Evolutionary conservation across 1,284 basidiomycete species (phyloP).

Genomic region (Puccinia sorghi): DNA sequence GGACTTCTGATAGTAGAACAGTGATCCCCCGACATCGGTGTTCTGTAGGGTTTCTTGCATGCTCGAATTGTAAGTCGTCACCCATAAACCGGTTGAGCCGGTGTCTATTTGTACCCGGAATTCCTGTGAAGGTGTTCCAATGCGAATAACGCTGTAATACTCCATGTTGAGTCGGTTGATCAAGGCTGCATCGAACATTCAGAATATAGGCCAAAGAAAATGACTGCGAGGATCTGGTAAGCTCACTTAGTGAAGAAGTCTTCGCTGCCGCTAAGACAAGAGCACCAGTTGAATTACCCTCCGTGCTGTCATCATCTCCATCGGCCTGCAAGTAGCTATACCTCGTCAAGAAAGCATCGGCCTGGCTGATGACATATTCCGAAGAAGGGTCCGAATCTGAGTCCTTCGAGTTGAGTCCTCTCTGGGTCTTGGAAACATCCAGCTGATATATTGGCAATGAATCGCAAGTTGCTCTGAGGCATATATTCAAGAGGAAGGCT

Average conservation of each 20-base stretch:
- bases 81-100: conserved; percentile 44
- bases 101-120: conserved; percentile 46
- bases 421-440: neutral
- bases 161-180: conserved; percentile 39
- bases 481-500: neutral
- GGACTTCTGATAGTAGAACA: conserved; percentile 34
- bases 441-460: conserved; percentile 43
- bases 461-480: conserved; percentile 19
- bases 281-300: neutral
- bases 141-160: conserved; percentile 36
- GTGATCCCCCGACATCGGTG: conserved; percentile 34
- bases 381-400: neutral
- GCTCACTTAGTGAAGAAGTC: conserved; percentile 33
- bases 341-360: conserved; percentile 21
- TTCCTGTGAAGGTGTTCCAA: conserved; percentile 46
- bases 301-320: conserved; percentile 18
- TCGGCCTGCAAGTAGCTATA: conserved; percentile 24
- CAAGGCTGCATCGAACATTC: conserved; percentile 11
- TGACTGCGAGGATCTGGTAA: neutral
- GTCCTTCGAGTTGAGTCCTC: neutral
- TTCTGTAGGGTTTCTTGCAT: conserved; percentile 20
- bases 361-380: conserved; percentile 36
- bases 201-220: neutral
- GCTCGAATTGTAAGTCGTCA: conserved; percentile 27
- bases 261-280: neutral